A percentile compares a stretch with the other conserved stretches of the same genome.
phyloP scores from a whole-genome alignment of 2,329 filamentous ascomycete genomes.

The Fusarium penzigii region DNA sequence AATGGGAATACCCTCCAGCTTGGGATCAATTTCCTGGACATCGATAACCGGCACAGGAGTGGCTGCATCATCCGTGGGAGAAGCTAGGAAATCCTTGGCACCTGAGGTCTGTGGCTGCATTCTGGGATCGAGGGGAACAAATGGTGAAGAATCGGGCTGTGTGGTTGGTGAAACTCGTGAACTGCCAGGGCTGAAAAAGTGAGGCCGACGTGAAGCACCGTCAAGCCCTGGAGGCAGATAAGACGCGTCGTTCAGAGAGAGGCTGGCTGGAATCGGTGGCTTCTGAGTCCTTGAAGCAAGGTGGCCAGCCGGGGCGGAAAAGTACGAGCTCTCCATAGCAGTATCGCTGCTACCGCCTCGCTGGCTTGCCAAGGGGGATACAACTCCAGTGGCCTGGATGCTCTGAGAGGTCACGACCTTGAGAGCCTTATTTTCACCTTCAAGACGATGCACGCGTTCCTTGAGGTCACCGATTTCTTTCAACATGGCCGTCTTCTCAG shows the following conservation, averaged over 20 bases:
- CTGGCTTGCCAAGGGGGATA: constrained; percentile 33
- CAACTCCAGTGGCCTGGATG: constrained; percentile 31
- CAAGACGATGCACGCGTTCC: constrained; percentile 38
- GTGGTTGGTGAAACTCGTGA: constrained; percentile 36
- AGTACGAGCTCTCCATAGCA: constrained; percentile 24
- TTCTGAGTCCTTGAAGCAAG: constrained; percentile 21
- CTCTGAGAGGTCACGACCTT: constrained; percentile 32
- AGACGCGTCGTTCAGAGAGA: constrained; percentile 23
- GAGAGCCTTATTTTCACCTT: constrained; percentile 39
- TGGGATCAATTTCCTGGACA: constrained; percentile 57
- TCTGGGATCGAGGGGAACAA: constrained; percentile 45
- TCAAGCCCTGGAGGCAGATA: constrained; percentile 36
- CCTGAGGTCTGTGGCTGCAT: constrained; percentile 43
- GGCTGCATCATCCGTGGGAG: constrained; percentile 32
- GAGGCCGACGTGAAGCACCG: constrained; percentile 37
- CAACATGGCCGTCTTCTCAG: constrained; percentile 44
- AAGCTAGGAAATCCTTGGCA: constrained; percentile 38
- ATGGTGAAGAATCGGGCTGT: constrained; percentile 39
- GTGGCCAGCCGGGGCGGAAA: constrained; percentile 20
- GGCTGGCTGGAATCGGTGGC: constrained; percentile 14
- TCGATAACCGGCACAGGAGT: constrained; percentile 52
- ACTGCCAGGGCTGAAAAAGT: constrained; percentile 33
- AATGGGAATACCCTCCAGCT: constrained; percentile 60
- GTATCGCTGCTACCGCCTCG: constrained; percentile 27
- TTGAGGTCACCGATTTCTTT: constrained; percentile 44